These are phyloP conservation scores for Leishmania mexicana DNA, from an alignment of 208 protist genomes.

Conservation along the genomic window DNA sequence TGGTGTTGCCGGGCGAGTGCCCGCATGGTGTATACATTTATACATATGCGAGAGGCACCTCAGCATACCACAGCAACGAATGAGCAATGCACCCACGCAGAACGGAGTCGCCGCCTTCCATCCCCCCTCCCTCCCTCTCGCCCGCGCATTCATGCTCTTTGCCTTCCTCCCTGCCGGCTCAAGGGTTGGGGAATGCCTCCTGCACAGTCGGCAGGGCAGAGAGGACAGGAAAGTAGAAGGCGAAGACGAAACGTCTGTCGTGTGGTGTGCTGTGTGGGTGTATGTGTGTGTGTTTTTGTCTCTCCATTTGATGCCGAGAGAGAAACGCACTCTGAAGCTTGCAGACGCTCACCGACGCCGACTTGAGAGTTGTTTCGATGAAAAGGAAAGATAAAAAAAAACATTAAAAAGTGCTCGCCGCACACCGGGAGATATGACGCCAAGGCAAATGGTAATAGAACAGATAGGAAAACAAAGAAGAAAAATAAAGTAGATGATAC, in stretches of 20 bases:
- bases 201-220: neutral
- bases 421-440: neutral
- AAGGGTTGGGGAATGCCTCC: neutral
- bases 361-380: neutral
- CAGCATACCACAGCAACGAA: neutral
- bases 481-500: neutral
- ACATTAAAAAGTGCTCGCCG: neutral
- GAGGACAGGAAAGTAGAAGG: neutral
- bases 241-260: neutral
- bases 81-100: neutral
- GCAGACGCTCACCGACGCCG: neutral
- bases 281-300: neutral
- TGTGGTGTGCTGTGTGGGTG: neutral
- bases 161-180: neutral
- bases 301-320: neutral
- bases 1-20: neutral
- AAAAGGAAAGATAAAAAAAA: neutral
- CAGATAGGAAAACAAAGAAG: neutral
- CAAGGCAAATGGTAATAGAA: neutral
- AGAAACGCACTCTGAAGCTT: neutral
- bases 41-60: neutral
- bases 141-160: neutral
- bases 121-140: too few species aligned
- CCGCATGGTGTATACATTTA: constrained; percentile 10
- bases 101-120: neutral